phyloP scores from a whole-genome alignment of 306 rosid genomes.

The Sindora glabra region DNA sequence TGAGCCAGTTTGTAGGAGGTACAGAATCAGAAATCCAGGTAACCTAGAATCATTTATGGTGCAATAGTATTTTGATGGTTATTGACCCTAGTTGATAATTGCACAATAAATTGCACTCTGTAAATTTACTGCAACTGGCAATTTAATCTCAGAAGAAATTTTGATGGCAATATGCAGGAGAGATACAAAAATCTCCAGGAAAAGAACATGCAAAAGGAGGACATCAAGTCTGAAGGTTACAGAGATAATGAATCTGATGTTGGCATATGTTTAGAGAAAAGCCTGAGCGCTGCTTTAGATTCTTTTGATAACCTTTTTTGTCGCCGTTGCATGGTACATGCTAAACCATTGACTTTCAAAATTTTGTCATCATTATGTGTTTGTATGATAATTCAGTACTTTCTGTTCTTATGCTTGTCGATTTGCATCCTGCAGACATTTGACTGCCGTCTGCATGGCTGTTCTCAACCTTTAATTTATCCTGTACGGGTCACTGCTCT shows the following conservation, averaged over 20 bases:
- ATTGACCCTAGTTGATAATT: constrained; percentile 5
- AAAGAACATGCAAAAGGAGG: constrained; percentile 31
- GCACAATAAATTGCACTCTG: neutral
- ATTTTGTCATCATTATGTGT: constrained; percentile 9
- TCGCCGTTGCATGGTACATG: constrained; percentile 83
- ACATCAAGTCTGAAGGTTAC: constrained; percentile 29
- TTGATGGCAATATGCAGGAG: constrained; percentile 47
- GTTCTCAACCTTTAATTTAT: constrained; percentile 65
- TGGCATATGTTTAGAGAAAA: constrained; percentile 63
- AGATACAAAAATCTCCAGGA: constrained; percentile 60
- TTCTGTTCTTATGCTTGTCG: constrained; percentile 18
- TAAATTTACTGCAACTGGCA: constrained; percentile 4
- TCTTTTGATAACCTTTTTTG: constrained; percentile 96
- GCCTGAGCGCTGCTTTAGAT: constrained; percentile 76
- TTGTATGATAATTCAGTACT: neutral
- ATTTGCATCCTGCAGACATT: constrained; percentile 62
- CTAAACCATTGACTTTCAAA: constrained; percentile 14
- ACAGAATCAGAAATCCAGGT: constrained; percentile 72
- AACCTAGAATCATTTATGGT: constrained; percentile 19
- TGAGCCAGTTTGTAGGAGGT: constrained; percentile 72
- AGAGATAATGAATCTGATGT: constrained; percentile 31
- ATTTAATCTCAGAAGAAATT: constrained; percentile 5
- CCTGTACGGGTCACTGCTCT: constrained; percentile 56
- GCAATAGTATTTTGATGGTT: constrained; percentile 6
- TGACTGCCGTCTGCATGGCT: constrained; percentile 93